A percentile compares a stretch with the other conserved stretches of the same genome.
phyloP scores from a whole-genome alignment of 768 basidiomycete genomes.

The Leccinum arenicola region DNA sequence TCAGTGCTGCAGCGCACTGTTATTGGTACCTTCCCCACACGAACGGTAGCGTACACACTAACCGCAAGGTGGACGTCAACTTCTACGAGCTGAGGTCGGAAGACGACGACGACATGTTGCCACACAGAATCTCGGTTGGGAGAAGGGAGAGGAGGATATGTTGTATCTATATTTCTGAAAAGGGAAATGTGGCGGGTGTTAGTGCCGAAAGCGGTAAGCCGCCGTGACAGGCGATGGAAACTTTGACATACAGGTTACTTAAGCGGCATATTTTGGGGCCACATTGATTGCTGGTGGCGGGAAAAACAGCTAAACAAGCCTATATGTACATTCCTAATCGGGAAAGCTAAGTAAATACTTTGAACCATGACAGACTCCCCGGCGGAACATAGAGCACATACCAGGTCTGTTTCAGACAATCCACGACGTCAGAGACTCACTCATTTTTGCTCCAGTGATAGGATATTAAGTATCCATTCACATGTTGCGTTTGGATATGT shows the following conservation, averaged over 20 bases:
- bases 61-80: conserved; percentile 7
- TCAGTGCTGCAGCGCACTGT: conserved; percentile 17
- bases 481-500: conserved; percentile 95
- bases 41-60: background rate
- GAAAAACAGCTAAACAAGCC: no score
- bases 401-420: background rate
- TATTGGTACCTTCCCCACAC: conserved; percentile 20
- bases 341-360: background rate
- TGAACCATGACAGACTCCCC: background rate
- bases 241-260: no score
- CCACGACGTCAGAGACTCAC: conserved; percentile 5
- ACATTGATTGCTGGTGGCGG: no score
- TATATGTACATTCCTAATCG: background rate
- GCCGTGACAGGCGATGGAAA: no score
- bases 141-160: no score
- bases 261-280: no score
- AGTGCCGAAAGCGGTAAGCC: no score
- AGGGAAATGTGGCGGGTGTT: no score
- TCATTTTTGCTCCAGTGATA: conserved; percentile 29
- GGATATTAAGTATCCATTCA: conserved; percentile 88
- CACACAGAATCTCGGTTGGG: background rate
- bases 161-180: no score
- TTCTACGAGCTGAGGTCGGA: conserved; percentile 6
- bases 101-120: background rate
- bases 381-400: background rate